Percentiles rank a stretch among this genome's conserved stretches.
Evolutionary conservation across 1,139 yeast species (phyloP).

Genomic region (Diutina pseudorugosa): DNA sequence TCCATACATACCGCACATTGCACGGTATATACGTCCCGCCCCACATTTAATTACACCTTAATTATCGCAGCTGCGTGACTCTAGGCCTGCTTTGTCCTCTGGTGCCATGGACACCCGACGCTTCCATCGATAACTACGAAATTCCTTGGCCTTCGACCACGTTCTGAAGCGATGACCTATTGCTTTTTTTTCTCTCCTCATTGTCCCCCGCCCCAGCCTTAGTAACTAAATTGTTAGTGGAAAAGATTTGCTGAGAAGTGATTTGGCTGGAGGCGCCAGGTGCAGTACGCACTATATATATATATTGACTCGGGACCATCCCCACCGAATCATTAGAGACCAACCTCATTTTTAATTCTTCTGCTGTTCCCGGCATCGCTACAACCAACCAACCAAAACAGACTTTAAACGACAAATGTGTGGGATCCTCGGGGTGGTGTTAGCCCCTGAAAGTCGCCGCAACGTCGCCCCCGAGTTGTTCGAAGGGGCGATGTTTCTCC

Average conservation of each 20-base stretch:
- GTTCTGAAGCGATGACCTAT: neutral
- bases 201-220: too few species aligned
- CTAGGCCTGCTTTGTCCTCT: too few species aligned
- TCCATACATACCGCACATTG: neutral
- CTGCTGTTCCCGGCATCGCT: neutral
- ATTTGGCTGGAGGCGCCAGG: neutral
- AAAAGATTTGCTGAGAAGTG: neutral
- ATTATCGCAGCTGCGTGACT: neutral
- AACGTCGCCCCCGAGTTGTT: constrained; percentile 81
- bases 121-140: too few species aligned
- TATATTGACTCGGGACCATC: neutral
- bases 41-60: neutral
- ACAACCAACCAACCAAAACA: neutral
- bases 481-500: constrained; percentile 88
- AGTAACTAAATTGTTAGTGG: too few species aligned
- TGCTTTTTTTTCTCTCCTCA: neutral
- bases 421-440: constrained; percentile 83
- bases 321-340: neutral
- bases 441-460: constrained; percentile 56
- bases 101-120: too few species aligned
- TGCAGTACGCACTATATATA: neutral
- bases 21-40: neutral
- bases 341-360: neutral
- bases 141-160: neutral
- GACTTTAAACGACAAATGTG: constrained; percentile 46